Conservation (phyloP, 225 moss, liverwort and hornwort species). For the Pleurozium schreberi region DNA sequence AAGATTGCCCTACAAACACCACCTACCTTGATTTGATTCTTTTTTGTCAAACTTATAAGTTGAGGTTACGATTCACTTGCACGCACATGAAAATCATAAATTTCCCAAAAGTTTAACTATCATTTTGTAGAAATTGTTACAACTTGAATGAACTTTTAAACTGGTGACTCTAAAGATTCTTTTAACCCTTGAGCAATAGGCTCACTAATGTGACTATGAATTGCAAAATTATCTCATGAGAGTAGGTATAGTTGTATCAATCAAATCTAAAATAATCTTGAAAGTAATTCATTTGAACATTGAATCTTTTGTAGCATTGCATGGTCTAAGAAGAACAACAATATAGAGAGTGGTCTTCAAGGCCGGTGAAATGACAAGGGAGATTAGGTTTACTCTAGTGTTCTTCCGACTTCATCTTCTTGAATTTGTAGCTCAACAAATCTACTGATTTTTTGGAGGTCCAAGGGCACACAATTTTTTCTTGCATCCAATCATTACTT, state of each 20-base stretch:
- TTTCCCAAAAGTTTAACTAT: not conserved
- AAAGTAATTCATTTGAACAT: not conserved
- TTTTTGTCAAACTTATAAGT: not conserved
- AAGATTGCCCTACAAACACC: not conserved
- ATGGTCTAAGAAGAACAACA: not conserved
- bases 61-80: not conserved
- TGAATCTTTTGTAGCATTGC: not conserved
- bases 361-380: rapidly evolving
- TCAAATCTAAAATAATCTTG: not conserved
- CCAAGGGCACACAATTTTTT: not conserved
- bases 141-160: not conserved
- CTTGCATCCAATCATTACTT: not conserved
- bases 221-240: not conserved
- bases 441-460: rapidly evolving
- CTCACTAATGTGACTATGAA: rapidly evolving
- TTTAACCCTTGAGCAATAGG: rapidly evolving
- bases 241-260: not conserved
- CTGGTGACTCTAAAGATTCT: not conserved
- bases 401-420: rapidly evolving
- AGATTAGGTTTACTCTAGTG: rapidly evolving
- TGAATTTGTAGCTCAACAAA: rapidly evolving
- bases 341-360: rapidly evolving
- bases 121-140: not conserved
- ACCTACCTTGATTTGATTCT: not conserved
- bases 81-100: not conserved